A percentile compares a stretch with the other conserved stretches of the same genome.
These are phyloP conservation scores for Sporisorium exsertum DNA, from an alignment of 1,284 basidiomycete genomes.

Conservation along the genomic window DNA sequence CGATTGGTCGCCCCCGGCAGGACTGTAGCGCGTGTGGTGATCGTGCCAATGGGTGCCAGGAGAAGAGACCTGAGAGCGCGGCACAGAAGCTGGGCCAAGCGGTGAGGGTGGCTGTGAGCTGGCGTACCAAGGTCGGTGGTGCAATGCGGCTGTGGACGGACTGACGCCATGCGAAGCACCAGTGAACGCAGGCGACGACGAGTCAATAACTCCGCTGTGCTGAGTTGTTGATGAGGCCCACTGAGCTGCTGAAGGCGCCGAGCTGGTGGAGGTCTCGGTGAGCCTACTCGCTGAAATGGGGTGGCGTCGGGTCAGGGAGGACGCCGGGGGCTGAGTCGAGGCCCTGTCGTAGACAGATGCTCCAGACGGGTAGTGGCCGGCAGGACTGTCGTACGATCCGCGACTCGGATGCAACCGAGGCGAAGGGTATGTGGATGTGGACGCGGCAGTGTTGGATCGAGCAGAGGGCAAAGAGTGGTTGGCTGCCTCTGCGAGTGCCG, in stretches of 20 bases:
- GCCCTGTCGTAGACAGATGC: slow-evolving; percentile 11
- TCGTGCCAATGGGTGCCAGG: slow-evolving; percentile 29
- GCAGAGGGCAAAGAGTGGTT: slow-evolving; percentile 5
- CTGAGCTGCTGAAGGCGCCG: background rate
- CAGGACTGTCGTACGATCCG: slow-evolving; percentile 8
- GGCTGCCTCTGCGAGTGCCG: background rate
- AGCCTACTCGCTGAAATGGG: slow-evolving; percentile 35
- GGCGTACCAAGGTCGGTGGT: slow-evolving; percentile 28
- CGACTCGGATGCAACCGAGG: slow-evolving; percentile 16
- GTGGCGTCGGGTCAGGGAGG: slow-evolving; percentile 21
- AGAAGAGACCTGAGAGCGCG: slow-evolving; percentile 30
- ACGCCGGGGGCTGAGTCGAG: slow-evolving; percentile 9
- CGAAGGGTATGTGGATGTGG: slow-evolving; percentile 16
- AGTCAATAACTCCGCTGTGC: slow-evolving; percentile 9
- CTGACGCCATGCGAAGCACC: slow-evolving; percentile 24
- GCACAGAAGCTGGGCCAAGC: slow-evolving; percentile 15
- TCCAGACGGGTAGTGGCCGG: slow-evolving; percentile 5
- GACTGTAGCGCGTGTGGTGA: slow-evolving; percentile 18
- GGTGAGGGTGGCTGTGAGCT: slow-evolving; percentile 35
- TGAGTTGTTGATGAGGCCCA: slow-evolving; percentile 1
- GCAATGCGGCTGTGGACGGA: slow-evolving; percentile 22
- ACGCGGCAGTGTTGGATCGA: slow-evolving; percentile 1
- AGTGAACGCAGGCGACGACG: slow-evolving; percentile 25
- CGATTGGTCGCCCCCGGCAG: slow-evolving; percentile 14
- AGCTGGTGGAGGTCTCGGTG: slow-evolving; percentile 11